A percentile compares a stretch with the other conserved stretches of the same genome.
Evolutionary conservation across 2,329 filamentous ascomycete species (phyloP).

Genomic region (Anthostomella pinea): DNA sequence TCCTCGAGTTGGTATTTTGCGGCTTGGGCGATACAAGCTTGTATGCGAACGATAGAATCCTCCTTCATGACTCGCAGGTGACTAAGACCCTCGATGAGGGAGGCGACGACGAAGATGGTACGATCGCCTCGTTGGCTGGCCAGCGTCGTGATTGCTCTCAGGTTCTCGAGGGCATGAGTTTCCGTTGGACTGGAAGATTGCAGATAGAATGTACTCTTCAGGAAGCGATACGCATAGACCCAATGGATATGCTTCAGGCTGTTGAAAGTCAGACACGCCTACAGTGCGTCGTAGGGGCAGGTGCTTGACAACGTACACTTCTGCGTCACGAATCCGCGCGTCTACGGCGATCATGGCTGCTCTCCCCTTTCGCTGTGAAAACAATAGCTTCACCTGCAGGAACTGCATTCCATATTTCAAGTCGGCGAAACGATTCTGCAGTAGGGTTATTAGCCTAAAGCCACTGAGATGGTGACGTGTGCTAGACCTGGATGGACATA

Average conservation of each 20-base stretch:
- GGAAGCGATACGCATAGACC: constrained; percentile 74
- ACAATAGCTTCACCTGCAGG: constrained; percentile 63
- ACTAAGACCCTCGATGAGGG: constrained; percentile 66
- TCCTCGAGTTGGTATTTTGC: constrained; percentile 68
- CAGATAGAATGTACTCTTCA: constrained; percentile 68
- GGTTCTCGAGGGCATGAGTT: constrained; percentile 62
- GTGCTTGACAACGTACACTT: constrained; percentile 49
- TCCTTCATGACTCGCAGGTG: constrained; percentile 62
- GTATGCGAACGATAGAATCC: constrained; percentile 67
- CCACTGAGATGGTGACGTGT: neutral
- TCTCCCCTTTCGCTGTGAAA: constrained; percentile 66
- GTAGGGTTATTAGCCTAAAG: constrained; percentile 25
- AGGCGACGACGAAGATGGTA: constrained; percentile 63
- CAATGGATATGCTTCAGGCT: constrained; percentile 64
- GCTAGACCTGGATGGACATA: constrained; percentile 27
- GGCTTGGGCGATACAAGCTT: constrained; percentile 70
- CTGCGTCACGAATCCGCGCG: constrained; percentile 64
- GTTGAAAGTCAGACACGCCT: constrained; percentile 15
- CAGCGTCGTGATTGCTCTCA: constrained; percentile 59
- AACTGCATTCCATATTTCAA: constrained; percentile 78
- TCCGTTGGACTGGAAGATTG: constrained; percentile 61
- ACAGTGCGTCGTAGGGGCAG: constrained; percentile 3
- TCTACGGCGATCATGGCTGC: constrained; percentile 72
- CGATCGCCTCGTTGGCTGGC: constrained; percentile 60
- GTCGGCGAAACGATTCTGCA: constrained; percentile 56